Conservation (phyloP, 2,329 filamentous ascomycete species). For the Monilinia fructigena region DNA sequence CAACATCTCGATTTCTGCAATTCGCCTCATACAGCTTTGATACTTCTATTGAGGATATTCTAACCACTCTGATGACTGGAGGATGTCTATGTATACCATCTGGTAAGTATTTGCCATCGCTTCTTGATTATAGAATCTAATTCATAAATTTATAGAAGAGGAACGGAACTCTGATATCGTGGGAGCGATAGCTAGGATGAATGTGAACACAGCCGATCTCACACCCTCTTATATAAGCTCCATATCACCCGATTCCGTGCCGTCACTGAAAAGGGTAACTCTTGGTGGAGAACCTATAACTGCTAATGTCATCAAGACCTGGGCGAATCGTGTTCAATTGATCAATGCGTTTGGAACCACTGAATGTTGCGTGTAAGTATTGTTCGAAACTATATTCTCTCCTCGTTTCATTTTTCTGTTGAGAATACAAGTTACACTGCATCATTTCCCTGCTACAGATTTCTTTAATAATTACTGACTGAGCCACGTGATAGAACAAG, state of each 20-base stretch:
- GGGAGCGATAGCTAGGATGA: conserved; percentile 33
- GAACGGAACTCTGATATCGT: conserved; percentile 38
- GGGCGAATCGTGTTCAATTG: conserved; percentile 23
- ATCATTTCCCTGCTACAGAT: too few relatives aligned
- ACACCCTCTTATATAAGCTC: conserved; percentile 31
- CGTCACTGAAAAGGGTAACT: conserved; percentile 12
- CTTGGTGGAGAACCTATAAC: conserved; percentile 26
- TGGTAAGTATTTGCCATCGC: conserved; percentile 7
- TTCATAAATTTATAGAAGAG: conserved; percentile 21
- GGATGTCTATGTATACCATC: conserved; percentile 32
- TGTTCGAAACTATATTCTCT: not conserved
- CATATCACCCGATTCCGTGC: conserved; percentile 8
- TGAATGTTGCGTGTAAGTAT: conserved; percentile 22
- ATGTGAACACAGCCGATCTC: conserved; percentile 31
- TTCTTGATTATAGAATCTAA: not conserved
- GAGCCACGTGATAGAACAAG: conserved; percentile 1
- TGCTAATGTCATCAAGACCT: conserved; percentile 20
- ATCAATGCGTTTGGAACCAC: conserved; percentile 29
- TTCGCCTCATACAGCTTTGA: conserved; percentile 33
- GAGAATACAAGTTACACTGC: not conserved
- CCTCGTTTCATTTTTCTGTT: not conserved
- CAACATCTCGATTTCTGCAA: conserved; percentile 27
- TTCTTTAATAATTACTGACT: not conserved
- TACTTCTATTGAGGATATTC: conserved; percentile 28
- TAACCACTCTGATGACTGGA: conserved; percentile 29